phyloP scores from a whole-genome alignment of 78 protist genomes.

The Bigelowiella natans region DNA sequence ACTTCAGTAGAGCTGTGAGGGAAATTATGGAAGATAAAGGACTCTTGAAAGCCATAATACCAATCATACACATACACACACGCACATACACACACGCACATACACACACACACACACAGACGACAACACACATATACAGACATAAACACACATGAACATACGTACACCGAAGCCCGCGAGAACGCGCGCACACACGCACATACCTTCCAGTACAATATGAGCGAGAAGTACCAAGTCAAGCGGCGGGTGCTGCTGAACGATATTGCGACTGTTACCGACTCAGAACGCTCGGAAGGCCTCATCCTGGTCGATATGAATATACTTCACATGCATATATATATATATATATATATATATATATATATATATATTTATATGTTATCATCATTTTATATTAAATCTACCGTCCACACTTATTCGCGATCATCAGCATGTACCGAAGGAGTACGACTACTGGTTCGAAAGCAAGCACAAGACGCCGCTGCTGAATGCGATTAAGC shows the following conservation, averaged over 20 bases:
- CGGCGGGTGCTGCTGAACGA: not conserved
- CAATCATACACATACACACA: not conserved
- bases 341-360: not conserved
- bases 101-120: not conserved
- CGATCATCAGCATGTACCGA: not conserved
- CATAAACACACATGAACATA: not conserved
- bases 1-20: no score
- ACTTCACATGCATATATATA: not conserved
- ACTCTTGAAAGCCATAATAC: no score
- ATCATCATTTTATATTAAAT: not conserved
- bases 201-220: not conserved
- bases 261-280: no score
- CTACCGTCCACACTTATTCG: no score
- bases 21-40: no score
- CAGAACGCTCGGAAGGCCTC: no score
- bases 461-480: no score
- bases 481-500: no score
- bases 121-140: not conserved
- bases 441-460: not conserved
- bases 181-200: not conserved
- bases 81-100: not conserved
- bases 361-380: not conserved
- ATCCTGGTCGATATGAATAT: no score
- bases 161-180: not conserved
- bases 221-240: not conserved